A percentile compares a stretch with the other conserved stretches of the same genome.
Evolutionary conservation across 805 yeast species (phyloP).

Genomic region (Starmerella bombicola): DNA sequence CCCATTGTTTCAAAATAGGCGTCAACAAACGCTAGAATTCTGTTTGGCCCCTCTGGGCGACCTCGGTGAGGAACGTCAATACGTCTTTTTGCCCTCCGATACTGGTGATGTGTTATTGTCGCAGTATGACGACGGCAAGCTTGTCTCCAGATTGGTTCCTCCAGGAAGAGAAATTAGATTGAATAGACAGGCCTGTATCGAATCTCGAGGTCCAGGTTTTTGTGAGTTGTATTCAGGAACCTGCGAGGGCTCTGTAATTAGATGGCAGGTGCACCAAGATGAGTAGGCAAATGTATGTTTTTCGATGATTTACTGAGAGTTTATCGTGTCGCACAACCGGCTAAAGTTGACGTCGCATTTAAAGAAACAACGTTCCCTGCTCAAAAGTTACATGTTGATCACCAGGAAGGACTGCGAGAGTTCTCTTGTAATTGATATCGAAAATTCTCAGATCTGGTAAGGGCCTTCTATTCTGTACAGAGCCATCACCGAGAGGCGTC

Average conservation of each 20-base stretch:
- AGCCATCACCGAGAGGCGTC: conserved; percentile 23
- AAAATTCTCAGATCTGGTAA: conserved; percentile 54
- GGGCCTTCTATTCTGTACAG: conserved; percentile 22
- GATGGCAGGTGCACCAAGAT: conserved; percentile 33
- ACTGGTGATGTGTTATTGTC: conserved; percentile 56
- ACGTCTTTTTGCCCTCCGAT: conserved; percentile 60
- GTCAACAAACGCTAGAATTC: conserved; percentile 44
- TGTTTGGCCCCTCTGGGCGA: conserved; percentile 41
- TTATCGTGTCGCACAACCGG: too few species aligned
- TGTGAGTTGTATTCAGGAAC: conserved; percentile 48
- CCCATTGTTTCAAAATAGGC: conserved; percentile 57
- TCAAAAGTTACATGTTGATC: conserved; percentile 10
- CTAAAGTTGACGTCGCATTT: too few species aligned
- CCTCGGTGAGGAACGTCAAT: conserved; percentile 23
- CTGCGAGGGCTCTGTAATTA: conserved; percentile 50
- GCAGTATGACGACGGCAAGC: conserved; percentile 47
- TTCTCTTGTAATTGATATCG: conserved; percentile 57
- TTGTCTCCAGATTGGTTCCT: conserved; percentile 42
- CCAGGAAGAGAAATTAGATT: conserved; percentile 24
- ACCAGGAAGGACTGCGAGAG: conserved; percentile 40
- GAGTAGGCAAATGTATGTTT: background rate
- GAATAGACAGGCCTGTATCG: conserved; percentile 39
- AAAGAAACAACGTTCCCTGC: conserved; percentile 18
- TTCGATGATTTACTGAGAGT: too few species aligned
- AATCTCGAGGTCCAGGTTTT: conserved; percentile 35